Conservation (phyloP, 805 yeast species). For the Kregervanrija pseudodelftensis region DNA sequence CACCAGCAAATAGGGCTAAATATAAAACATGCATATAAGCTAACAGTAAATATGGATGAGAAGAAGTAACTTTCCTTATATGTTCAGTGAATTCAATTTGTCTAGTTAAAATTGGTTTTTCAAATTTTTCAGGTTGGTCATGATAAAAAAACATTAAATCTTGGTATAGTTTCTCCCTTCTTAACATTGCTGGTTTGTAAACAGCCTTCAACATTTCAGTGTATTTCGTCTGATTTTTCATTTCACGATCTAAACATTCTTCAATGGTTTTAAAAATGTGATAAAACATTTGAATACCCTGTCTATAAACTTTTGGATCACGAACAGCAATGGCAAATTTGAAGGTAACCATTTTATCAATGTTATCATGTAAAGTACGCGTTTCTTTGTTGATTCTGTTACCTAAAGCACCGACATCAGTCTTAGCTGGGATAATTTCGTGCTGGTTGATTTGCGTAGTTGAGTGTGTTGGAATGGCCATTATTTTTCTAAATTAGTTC, state of each 20-base stretch:
- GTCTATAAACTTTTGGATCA: constrained; percentile 71
- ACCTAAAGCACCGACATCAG: constrained; percentile 77
- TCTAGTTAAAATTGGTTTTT: constrained; percentile 47
- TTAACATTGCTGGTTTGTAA: constrained; percentile 65
- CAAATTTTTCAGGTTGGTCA: constrained; percentile 47
- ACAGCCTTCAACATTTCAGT: constrained; percentile 46
- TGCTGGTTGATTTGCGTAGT: constrained; percentile 19
- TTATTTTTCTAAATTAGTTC: neutral
- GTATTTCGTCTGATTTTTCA: constrained; percentile 32
- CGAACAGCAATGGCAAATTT: constrained; percentile 70
- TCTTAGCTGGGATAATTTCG: constrained; percentile 69
- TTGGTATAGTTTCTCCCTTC: constrained; percentile 47
- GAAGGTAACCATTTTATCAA: constrained; percentile 60
- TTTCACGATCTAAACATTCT: constrained; percentile 38
- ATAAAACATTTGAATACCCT: constrained; percentile 69
- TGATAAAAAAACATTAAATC: constrained; percentile 67
- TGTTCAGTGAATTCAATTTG: constrained; percentile 60
- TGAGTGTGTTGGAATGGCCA: constrained; percentile 10
- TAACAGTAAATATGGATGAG: constrained; percentile 62
- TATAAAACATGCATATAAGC: constrained; percentile 85
- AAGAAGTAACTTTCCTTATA: constrained; percentile 44
- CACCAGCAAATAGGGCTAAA: constrained; percentile 83
- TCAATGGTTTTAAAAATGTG: constrained; percentile 65
- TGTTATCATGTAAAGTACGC: constrained; percentile 54
- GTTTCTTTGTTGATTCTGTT: constrained; percentile 75